Conservation (phyloP, 2,329 filamentous ascomycete genomes). For the Neonectria neomacrospora region DNA sequence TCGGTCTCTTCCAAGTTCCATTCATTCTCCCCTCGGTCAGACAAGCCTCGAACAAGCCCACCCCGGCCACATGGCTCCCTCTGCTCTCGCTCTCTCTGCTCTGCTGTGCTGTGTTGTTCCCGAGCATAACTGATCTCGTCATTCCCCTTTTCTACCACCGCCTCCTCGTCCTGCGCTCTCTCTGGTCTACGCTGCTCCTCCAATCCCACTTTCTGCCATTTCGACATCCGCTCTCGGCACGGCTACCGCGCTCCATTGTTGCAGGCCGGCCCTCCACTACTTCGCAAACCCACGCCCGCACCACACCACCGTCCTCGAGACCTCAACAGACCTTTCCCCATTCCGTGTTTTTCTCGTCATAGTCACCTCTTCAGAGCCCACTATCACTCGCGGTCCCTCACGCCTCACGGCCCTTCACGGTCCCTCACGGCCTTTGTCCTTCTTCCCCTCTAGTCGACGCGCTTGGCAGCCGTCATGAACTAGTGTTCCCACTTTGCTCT, state of each 20-base stretch:
- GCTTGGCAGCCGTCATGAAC: conserved; percentile 55
- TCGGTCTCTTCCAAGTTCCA: background rate
- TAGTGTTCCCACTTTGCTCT: conserved; percentile 52
- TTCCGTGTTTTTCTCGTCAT: conserved; percentile 50
- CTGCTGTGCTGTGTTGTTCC: conserved; percentile 27
- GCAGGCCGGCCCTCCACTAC: conserved; percentile 29
- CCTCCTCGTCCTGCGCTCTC: conserved; percentile 24
- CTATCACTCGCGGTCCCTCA: conserved; percentile 37
- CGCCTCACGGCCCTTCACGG: conserved; percentile 36
- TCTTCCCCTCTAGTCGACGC: conserved; percentile 44
- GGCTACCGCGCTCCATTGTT: conserved; percentile 34
- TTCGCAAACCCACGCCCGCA: conserved; percentile 40
- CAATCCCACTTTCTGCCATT: conserved; percentile 24
- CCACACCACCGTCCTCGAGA: conserved; percentile 43
- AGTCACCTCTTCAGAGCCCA: conserved; percentile 44
- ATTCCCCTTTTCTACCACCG: conserved; percentile 39
- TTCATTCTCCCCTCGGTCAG: conserved; percentile 31
- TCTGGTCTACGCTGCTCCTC: conserved; percentile 19
- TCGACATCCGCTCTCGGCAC: conserved; percentile 45
- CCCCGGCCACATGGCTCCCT: conserved; percentile 44
- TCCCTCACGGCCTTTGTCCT: conserved; percentile 40
- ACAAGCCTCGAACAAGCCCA: conserved; percentile 43
- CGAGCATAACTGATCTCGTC: conserved; percentile 47
- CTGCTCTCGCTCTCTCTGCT: conserved; percentile 1
- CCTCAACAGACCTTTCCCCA: conserved; percentile 36